Percentiles rank a stretch among this genome's conserved stretches.
These are phyloP conservation scores for Suhomyces pyralidae DNA, from an alignment of 805 yeast genomes.

Conservation along the genomic window DNA sequence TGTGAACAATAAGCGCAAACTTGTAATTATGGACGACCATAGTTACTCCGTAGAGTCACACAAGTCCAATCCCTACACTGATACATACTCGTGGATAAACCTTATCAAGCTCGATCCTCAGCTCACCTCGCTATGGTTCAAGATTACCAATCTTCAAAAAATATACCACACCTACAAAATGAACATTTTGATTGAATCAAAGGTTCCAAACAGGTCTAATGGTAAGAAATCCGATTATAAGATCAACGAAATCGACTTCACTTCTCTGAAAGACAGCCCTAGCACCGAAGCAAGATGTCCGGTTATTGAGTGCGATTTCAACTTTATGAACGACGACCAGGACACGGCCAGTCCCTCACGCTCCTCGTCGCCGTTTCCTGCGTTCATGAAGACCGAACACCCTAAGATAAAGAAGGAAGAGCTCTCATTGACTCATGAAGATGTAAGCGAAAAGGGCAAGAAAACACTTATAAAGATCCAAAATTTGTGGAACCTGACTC, in stretches of 20 bases:
- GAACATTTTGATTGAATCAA: slow-evolving; percentile 11
- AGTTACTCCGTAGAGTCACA: slow-evolving; percentile 9
- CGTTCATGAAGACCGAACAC: neutral
- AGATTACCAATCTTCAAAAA: slow-evolving; percentile 39
- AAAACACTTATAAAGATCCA: slow-evolving; percentile 18
- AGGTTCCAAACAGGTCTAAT: neutral
- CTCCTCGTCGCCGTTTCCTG: slow-evolving; percentile 7
- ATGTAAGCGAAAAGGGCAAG: slow-evolving; percentile 2
- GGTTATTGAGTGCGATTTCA: slow-evolving; percentile 39
- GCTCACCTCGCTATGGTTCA: slow-evolving; percentile 39
- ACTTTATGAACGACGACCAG: slow-evolving; percentile 30
- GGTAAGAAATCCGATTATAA: slow-evolving; percentile 10
- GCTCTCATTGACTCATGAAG: slow-evolving; percentile 2
- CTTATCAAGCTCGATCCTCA: slow-evolving; percentile 38
- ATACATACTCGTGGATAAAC: slow-evolving; percentile 39
- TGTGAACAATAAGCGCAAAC: slow-evolving; percentile 7
- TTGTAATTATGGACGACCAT: slow-evolving; percentile 17
- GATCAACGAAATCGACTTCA: slow-evolving; percentile 26
- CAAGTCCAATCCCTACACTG: slow-evolving; percentile 11
- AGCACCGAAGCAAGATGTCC: slow-evolving; percentile 40
- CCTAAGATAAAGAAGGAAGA: neutral
- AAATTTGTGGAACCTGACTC: slow-evolving; percentile 25
- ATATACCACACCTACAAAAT: slow-evolving; percentile 38
- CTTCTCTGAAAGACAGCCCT: slow-evolving; percentile 12
- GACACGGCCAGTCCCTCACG: neutral